Base-by-base conservation (phyloP, 1,284 basidiomycete genomes). In the Ceratobasidium sp. region DNA sequence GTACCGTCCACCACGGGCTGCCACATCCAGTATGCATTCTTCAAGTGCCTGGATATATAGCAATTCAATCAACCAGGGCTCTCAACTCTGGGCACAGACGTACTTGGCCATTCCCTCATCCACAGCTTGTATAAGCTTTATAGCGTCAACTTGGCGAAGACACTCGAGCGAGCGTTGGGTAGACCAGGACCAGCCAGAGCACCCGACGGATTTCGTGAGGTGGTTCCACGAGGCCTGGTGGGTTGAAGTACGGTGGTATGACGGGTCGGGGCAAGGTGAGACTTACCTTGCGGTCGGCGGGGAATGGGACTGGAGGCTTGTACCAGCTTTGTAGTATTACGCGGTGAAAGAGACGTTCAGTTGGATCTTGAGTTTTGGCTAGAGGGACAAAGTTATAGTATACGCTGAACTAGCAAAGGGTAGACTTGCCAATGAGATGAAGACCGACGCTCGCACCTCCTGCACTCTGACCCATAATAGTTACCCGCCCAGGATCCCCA, bases 61-160 rank as follows among this genome's bases (percentile, higher is more conserved):
- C 25, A 29, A 29, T 15, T 22, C 40, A 40, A 40, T 40, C 51
- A 69, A 11, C 32, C 54, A 52, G 22, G 22, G n/a, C 54, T 22
- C 54, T 29, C 22, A 3, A 17, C 8, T 44, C 43, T 25, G 3
- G 29, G 49, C 46, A 7, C 15, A 49, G 22, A 64, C 76, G 49
- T n/a, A 79, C 79, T 69, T 74, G 3, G 56, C 57, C 62, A 82
- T 82, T 59, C 80, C 80, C 52, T 80, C 80, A 34, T 77, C 61
- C 25, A 85, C 84, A 25, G 85, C 83, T 79, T 91, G 86, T 87
- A 79, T 90, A 89, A 34, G 87, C 89, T 34, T 85, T 84, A 22
- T 84, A 82, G 68, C 79, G 76, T 64, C 79, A 44, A 61, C 59
- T 40, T 40, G 44, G 25, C 64, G 69, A 25, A 78, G 62, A 51